phyloP scores from a whole-genome alignment of 441 rosid genomes.

The Adansonia rubrostipa region DNA sequence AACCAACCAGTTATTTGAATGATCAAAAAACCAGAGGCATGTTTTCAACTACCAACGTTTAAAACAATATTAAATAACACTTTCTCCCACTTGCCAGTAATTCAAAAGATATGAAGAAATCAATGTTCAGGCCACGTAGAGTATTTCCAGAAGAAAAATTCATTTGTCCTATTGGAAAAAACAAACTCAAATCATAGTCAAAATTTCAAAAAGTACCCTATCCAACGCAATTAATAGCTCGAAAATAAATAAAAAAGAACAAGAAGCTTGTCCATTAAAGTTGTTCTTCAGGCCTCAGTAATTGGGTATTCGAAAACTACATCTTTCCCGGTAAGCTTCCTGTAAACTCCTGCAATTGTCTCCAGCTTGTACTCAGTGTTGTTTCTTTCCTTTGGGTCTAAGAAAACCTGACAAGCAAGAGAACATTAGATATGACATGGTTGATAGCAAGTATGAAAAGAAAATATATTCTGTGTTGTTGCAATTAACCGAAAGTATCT shows the following conservation, averaged over 20 bases:
- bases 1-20: background rate
- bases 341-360: conserved; percentile 67
- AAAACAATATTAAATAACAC: no score
- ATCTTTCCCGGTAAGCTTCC: conserved; percentile 82
- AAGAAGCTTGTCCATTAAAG: background rate
- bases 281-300: conserved; percentile 47
- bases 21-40: background rate
- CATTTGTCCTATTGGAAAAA: background rate
- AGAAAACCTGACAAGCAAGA: conserved; percentile 44
- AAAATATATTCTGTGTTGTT: background rate
- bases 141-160: background rate
- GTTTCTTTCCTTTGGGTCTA: conserved; percentile 80
- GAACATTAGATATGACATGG: background rate
- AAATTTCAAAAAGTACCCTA: background rate
- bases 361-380: conserved; percentile 66
- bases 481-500: background rate
- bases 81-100: background rate
- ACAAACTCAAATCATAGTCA: background rate
- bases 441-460: background rate
- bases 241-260: background rate
- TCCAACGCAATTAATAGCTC: background rate
- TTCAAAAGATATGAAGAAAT: background rate
- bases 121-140: background rate
- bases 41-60: background rate
- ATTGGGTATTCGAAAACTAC: conserved; percentile 76